Evolutionary conservation across 139 green algal species (phyloP).

Genomic region (Haematococcus sp.): DNA sequence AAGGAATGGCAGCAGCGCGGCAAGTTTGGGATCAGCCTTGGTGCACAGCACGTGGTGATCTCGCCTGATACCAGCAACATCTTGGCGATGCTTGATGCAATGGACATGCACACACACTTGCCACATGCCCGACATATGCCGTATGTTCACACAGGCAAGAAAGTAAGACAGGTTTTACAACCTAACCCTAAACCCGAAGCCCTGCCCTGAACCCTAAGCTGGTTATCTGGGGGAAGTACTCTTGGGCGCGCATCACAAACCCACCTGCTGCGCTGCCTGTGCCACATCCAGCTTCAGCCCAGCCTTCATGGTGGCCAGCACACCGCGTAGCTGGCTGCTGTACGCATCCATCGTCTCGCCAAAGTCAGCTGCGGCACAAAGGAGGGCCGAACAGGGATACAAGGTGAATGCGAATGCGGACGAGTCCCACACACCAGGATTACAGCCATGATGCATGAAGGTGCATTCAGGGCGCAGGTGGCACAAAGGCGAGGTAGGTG

Average conservation of each 20-base stretch:
- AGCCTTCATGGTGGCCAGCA: conserved; percentile 21
- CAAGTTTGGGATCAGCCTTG: no score
- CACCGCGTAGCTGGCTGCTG: conserved; percentile 17
- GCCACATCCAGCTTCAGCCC: conserved; percentile 23
- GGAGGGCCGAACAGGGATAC: background rate
- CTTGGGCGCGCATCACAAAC: no score
- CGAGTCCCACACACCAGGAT: background rate
- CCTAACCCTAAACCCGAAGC: no score
- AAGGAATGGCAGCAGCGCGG: no score
- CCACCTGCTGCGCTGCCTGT: conserved; percentile 14
- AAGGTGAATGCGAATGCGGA: background rate
- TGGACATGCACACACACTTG: background rate
- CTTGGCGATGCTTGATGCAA: background rate
- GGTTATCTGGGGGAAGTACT: no score
- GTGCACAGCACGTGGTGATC: no score
- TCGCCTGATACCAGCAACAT: no score
- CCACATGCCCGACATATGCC: no score
- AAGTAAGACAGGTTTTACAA: background rate
- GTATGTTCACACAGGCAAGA: conserved; percentile 1
- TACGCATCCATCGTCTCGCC: conserved; percentile 34
- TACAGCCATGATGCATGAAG: background rate
- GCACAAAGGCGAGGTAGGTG: no score
- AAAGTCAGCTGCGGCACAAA: conserved; percentile 18
- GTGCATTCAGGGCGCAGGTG: no score
- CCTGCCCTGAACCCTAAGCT: no score